phyloP scores from a whole-genome alignment of 106 monocot genomes.

The Apostasia shenzhenica region DNA sequence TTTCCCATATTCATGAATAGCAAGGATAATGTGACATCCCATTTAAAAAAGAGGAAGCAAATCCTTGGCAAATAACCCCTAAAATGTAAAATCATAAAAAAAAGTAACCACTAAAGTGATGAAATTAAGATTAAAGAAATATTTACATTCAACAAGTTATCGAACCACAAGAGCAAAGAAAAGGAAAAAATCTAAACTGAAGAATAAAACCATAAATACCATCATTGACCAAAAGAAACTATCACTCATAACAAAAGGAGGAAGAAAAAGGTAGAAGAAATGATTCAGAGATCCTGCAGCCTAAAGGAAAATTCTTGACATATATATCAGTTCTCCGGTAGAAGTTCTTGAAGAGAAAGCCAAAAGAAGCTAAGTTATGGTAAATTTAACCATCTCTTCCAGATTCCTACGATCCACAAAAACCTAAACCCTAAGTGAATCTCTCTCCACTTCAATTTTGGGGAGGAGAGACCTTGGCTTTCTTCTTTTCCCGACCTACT shows the following conservation, averaged over 20 bases:
- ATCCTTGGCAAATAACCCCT: neutral
- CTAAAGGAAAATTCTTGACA: no score
- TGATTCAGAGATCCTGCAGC: no score
- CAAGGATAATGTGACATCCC: neutral
- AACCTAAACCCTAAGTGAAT: no score
- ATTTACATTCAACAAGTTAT: neutral
- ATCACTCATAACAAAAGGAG: no score
- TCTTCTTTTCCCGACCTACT: slow-evolving; percentile 27
- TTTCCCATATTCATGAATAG: neutral
- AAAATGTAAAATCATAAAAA: neutral
- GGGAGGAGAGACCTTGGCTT: neutral
- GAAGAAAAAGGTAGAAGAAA: no score
- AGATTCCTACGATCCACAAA: no score
- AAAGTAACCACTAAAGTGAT: neutral
- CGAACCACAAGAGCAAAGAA: neutral
- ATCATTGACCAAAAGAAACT: neutral
- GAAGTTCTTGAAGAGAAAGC: no score
- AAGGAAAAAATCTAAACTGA: neutral
- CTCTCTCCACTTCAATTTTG: neutral
- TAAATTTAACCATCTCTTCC: no score
- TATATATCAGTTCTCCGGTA: no score
- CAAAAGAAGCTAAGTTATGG: no score
- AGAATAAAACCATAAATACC: neutral
- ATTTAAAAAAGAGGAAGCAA: neutral
- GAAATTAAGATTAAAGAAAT: neutral